Evolutionary conservation across 73 alveolate genomes (phyloP).

Genomic region (Paramecium caudatum): DNA sequence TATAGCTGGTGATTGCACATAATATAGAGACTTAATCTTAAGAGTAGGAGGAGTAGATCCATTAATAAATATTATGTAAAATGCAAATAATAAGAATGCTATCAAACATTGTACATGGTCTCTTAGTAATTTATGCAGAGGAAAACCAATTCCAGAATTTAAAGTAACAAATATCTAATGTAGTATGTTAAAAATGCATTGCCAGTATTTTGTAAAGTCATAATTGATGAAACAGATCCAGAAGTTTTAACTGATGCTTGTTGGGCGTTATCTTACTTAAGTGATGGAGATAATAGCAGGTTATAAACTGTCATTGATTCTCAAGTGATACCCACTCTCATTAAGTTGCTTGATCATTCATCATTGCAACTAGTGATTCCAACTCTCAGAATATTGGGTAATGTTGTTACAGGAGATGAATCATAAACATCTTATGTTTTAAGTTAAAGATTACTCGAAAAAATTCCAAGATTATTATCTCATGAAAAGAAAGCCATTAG

Average conservation of each 20-base stretch:
- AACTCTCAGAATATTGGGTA: slow-evolving; percentile 95
- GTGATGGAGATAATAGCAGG: slow-evolving; percentile 97
- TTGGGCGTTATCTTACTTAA: slow-evolving; percentile 96
- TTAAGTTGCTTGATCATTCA: slow-evolving; percentile 86
- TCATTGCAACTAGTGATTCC: slow-evolving; percentile 84
- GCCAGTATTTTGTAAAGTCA: slow-evolving; percentile 87
- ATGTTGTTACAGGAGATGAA: slow-evolving; percentile 95
- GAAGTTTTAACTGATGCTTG: slow-evolving; percentile 97
- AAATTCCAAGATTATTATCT: slow-evolving; percentile 82
- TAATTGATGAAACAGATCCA: slow-evolving; percentile 83
- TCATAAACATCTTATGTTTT: slow-evolving; percentile 90
- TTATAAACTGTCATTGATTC: slow-evolving; percentile 90
- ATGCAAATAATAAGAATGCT: slow-evolving; percentile 81
- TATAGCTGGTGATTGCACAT: slow-evolving; percentile 95
- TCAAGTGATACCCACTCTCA: slow-evolving; percentile 85
- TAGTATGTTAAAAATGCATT: slow-evolving; percentile 83
- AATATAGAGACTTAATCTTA: slow-evolving; percentile 89
- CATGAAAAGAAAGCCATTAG: slow-evolving; percentile 87
- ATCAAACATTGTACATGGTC: slow-evolving; percentile 96
- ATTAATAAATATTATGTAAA: slow-evolving; percentile 83
- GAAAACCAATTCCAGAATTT: slow-evolving; percentile 94
- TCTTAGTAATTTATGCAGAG: slow-evolving; percentile 94
- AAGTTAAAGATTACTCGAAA: slow-evolving; percentile 86
- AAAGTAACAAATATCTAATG: neutral
- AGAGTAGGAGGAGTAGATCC: slow-evolving; percentile 90